Base-by-base conservation (phyloP, 371 early-diverging fungal genomes). In the Syncephalastrum racemosum region DNA sequence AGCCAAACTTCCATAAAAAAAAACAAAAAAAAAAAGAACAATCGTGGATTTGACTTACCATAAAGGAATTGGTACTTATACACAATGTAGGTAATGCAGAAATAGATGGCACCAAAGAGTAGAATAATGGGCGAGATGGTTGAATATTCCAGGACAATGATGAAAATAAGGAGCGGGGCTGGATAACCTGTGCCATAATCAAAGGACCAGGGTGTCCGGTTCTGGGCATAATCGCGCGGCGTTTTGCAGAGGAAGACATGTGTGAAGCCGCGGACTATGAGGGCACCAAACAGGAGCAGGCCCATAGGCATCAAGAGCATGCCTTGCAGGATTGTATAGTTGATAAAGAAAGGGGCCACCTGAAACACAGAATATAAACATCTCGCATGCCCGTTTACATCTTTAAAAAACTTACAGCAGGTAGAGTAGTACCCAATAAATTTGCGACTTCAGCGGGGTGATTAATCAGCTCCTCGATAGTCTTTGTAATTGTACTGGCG, bases 61-160 rank as follows among this genome's bases (percentile, higher is more conserved):
- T 93, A 94, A 46, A 90, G 77, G 19, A 90, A 77, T 59, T 88
- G 85, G 65, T 93, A 89, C 68, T 97, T 97, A 82, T 86, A 90
- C 12, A 94, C 87, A 19, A 94, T 60, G 43, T 88, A 90, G 4
- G 87, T 87, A 18, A 91, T 73, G 14, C 78, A 77, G 69, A 88
- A 97, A 66, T 90, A 96, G 2, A 89, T 41, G 0, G 84, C 71
- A 4, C 92, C 92, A 63, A 94, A 90, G 0, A 89, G 56, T 19
- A 95, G 72, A 19, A 94, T 89, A 15, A 96, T 61, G 0, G 97
- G 97, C 46, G 87, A 82, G 24, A 95, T 89, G n/a, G 86, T 84
- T 19, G 92, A 88, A 68, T 97, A 97, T 15, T 88, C 84, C 55
- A 95, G 59, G 15, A 91, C 90, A 53, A 95, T 89, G n/a, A 89